Percentiles rank a stretch among this genome's conserved stretches.
phyloP scores from a whole-genome alignment of 208 protist species.

The Paratrypanosoma confusum region DNA sequence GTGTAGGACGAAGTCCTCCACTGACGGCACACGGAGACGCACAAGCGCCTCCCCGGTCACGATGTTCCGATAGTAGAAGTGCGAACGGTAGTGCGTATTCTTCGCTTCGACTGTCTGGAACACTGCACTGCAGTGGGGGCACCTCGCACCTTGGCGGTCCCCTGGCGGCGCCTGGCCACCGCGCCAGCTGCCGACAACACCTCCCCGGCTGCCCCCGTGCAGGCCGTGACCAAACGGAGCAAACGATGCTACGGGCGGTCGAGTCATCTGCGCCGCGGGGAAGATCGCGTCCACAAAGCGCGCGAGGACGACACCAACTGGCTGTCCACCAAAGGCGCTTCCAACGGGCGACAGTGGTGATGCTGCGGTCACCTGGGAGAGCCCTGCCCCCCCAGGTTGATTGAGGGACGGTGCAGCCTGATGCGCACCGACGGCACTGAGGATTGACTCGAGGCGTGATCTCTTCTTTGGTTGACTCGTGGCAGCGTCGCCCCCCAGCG shows the following conservation, averaged over 20 bases:
- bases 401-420: not conserved
- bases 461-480: not conserved
- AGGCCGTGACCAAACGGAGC: no score
- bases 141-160: no score
- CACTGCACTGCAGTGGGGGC: slow-evolving; percentile 47
- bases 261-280: slow-evolving; percentile 25
- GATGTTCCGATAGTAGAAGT: slow-evolving; percentile 59
- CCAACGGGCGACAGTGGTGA: slow-evolving; percentile 4
- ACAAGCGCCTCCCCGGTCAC: slow-evolving; percentile 54
- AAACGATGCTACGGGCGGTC: slow-evolving; percentile 42
- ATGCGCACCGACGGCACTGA: slow-evolving; percentile 7
- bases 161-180: slow-evolving; percentile 14
- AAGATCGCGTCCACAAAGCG: slow-evolving; percentile 7
- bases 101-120: slow-evolving; percentile 39
- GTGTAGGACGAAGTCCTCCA: slow-evolving; percentile 39
- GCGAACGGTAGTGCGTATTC: slow-evolving; percentile 60
- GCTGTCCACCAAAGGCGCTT: not conserved
- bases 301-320: not conserved
- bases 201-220: no score
- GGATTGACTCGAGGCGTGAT: not conserved
- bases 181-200: slow-evolving; percentile 26
- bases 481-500: slow-evolving; percentile 9
- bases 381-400: not conserved
- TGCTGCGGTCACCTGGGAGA: not conserved
- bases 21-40: slow-evolving; percentile 47